Conservation (phyloP, 2,329 filamentous ascomycete species). For the Akanthomyces lecanii region DNA sequence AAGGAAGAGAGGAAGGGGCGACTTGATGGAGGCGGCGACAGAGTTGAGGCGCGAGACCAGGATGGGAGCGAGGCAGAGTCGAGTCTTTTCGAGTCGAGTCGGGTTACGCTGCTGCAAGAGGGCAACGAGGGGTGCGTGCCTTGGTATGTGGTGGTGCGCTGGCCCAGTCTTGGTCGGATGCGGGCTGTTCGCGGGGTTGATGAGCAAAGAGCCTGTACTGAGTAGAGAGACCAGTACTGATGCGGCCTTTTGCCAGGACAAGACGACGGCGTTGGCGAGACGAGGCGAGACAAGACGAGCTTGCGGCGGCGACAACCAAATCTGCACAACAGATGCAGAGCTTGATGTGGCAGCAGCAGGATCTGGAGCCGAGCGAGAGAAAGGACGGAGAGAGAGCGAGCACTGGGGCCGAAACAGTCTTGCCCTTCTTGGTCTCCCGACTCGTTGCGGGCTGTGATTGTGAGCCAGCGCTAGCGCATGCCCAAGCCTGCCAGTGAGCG, state of each 20-base stretch:
- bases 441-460: neutral
- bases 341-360: neutral
- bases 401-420: neutral
- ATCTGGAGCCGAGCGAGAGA: neutral
- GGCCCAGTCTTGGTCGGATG: neutral
- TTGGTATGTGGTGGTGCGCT: neutral
- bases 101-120: conserved; percentile 1
- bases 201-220: neutral
- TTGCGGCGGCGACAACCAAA: neutral
- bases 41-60: neutral
- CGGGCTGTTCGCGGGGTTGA: conserved; percentile 8
- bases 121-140: neutral
- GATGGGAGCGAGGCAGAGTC: neutral
- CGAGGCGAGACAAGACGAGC: neutral
- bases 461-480: neutral
- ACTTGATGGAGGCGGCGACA: neutral
- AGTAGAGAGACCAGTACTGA: neutral
- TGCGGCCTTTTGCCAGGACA: neutral
- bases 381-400: neutral
- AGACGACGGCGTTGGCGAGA: neutral
- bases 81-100: conserved; percentile 7
- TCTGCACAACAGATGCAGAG: neutral
- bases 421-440: neutral
- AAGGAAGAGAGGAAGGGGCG: conserved; percentile 7
- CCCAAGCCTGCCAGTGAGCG: too few relatives aligned